A percentile compares a stretch with the other conserved stretches of the same genome.
Conservation (phyloP, 768 basidiomycete genomes). For the Pisolithus sp. region DNA sequence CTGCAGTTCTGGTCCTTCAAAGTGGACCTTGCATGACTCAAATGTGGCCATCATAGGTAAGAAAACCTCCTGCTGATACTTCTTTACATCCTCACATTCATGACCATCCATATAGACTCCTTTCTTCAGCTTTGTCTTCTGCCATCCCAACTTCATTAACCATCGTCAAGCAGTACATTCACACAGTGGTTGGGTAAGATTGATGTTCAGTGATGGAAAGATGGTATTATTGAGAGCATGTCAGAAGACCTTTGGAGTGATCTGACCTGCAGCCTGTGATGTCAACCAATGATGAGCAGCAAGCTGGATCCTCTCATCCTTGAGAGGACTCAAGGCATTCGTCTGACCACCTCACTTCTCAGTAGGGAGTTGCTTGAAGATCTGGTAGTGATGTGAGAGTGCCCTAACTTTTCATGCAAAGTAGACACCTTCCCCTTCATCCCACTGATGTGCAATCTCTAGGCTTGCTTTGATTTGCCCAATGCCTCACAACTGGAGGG, state of each 20-base stretch:
- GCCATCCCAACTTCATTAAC: slow-evolving; percentile 11
- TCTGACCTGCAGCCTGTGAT: slow-evolving; percentile 21
- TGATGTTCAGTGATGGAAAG: slow-evolving; percentile 25
- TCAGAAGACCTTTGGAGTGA: slow-evolving; percentile 25
- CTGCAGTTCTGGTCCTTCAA: neutral
- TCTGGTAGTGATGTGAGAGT: slow-evolving; percentile 31
- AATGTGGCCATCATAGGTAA: neutral
- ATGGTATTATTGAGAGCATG: slow-evolving; percentile 24
- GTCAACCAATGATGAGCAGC: slow-evolving; percentile 16
- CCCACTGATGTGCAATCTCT: slow-evolving; percentile 34
- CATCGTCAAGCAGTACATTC: slow-evolving; percentile 9
- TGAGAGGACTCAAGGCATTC: slow-evolving; percentile 8
- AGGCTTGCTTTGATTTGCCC: slow-evolving; percentile 24
- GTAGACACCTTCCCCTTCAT: slow-evolving; percentile 23
- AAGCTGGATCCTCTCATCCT: slow-evolving; percentile 3
- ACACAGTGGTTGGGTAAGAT: slow-evolving; percentile 19
- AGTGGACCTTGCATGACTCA: neutral
- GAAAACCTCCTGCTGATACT: neutral
- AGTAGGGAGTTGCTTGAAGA: slow-evolving; percentile 28
- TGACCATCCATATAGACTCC: slow-evolving; percentile 4
- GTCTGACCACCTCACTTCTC: slow-evolving; percentile 23
- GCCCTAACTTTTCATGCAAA: slow-evolving; percentile 26
- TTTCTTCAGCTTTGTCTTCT: neutral
- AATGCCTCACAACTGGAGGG: slow-evolving; percentile 22
- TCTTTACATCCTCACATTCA: slow-evolving; percentile 4